Percentiles rank a stretch among this genome's conserved stretches.
These are phyloP conservation scores for Irpex rosettiformis DNA, from an alignment of 1,284 basidiomycete genomes.

Conservation along the genomic window DNA sequence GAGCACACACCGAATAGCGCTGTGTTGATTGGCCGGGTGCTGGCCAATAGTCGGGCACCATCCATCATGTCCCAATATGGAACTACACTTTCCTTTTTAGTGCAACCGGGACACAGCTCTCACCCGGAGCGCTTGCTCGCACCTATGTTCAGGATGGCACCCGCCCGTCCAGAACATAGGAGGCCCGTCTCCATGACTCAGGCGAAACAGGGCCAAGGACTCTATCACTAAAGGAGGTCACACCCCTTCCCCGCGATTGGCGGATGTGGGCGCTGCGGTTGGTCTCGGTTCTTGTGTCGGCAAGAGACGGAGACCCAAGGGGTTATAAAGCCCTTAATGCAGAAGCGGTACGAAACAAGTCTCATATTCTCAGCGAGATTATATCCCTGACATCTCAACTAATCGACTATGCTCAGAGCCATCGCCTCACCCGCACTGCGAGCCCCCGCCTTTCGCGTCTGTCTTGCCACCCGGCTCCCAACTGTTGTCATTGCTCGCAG, in stretches of 20 bases:
- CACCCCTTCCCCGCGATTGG: background rate
- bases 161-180: background rate
- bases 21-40: background rate
- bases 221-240: background rate
- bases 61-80: conserved; percentile 3
- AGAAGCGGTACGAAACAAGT: background rate
- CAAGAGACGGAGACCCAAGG: conserved; percentile 3
- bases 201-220: background rate
- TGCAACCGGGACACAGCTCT: background rate
- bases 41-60: background rate
- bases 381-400: background rate
- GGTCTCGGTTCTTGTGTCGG: conserved; percentile 10
- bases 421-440: background rate
- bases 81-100: conserved; percentile 5
- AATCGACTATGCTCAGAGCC: conserved; percentile 8
- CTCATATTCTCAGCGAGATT: background rate
- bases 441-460: background rate
- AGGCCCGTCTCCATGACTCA: background rate
- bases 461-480: background rate
- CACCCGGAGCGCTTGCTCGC: background rate
- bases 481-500: conserved; percentile 2
- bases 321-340: background rate
- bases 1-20: background rate
- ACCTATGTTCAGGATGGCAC: background rate
- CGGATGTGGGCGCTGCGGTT: conserved; percentile 8